phyloP scores from a whole-genome alignment of 352 stramenopile genomes.

The Thraustochytrium striatum region DNA sequence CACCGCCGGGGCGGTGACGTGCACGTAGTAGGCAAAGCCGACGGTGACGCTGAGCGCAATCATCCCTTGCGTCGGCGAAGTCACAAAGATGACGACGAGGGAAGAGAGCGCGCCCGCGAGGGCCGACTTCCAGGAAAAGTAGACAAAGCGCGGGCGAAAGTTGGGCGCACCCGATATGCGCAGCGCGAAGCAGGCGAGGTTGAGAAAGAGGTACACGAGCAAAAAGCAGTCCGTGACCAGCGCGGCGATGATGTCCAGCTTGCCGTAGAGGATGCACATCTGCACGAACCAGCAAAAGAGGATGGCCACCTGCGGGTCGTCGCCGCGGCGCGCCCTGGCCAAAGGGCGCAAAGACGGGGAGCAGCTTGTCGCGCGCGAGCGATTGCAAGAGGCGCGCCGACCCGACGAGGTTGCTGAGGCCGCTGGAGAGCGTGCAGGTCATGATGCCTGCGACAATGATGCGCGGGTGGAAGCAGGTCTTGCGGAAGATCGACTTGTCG shows the following conservation, averaged over 20 bases:
- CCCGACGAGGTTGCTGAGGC: conserved; percentile 64
- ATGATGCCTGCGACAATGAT: conserved; percentile 68
- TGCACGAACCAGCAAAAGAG: conserved; percentile 63
- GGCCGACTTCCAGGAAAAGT: conserved; percentile 68
- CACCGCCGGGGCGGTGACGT: conserved; percentile 60
- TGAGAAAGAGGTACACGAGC: conserved; percentile 66
- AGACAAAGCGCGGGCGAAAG: conserved; percentile 67
- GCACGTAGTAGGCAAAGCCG: conserved; percentile 67
- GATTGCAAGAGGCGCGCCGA: conserved; percentile 64
- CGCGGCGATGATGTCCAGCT: conserved; percentile 63
- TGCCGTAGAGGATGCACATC: conserved; percentile 67
- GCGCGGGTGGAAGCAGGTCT: conserved; percentile 59
- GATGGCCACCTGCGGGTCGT: conserved; percentile 66
- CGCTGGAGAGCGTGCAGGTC: conserved; percentile 66
- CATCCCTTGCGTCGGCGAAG: conserved; percentile 51
- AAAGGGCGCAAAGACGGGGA: conserved; percentile 55
- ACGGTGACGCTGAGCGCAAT: conserved; percentile 62
- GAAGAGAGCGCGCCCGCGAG: conserved; percentile 62
- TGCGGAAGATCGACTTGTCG: conserved; percentile 70
- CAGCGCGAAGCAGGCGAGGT: conserved; percentile 67
- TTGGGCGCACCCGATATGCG: conserved; percentile 70
- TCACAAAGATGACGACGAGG: conserved; percentile 65
- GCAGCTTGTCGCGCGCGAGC: conserved; percentile 67
- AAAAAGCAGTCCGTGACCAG: conserved; percentile 75
- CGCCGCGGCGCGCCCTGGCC: conserved; percentile 60